Percentiles rank a stretch among this genome's conserved stretches.
Conservation (phyloP, 2,329 filamentous ascomycete genomes). For the Phaeosphaeria sp. region DNA sequence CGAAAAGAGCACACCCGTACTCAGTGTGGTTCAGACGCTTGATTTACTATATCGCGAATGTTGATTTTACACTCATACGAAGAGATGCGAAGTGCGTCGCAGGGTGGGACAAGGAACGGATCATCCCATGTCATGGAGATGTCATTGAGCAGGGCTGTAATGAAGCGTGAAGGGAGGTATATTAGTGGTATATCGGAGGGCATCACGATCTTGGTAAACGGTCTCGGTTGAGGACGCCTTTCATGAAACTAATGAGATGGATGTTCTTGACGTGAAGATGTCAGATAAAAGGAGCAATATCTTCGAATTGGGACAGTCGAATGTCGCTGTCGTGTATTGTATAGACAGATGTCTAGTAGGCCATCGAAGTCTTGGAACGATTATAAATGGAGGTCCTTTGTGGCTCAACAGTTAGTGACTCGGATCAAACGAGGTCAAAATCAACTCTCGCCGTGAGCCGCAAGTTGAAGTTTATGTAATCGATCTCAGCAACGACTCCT, state of each 20-base stretch:
- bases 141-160: constrained; percentile 11
- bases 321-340: too few relatives aligned
- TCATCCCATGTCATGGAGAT: constrained; percentile 23
- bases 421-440: too few relatives aligned
- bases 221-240: neutral
- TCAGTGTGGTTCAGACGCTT: constrained; percentile 20
- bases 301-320: too few relatives aligned
- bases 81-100: constrained; percentile 20
- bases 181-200: constrained; percentile 19
- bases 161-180: constrained; percentile 11
- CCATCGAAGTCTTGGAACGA: too few relatives aligned
- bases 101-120: constrained; percentile 17
- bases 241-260: constrained; percentile 15
- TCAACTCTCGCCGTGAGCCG: too few relatives aligned
- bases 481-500: too few relatives aligned
- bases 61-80: constrained; percentile 17
- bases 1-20: constrained; percentile 17
- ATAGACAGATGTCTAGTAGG: too few relatives aligned
- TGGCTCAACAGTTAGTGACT: too few relatives aligned
- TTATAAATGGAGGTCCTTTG: too few relatives aligned
- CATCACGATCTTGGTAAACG: neutral
- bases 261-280: constrained; percentile 14
- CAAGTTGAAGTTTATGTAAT: too few relatives aligned
- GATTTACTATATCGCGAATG: constrained; percentile 18
- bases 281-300: neutral